phyloP scores from a whole-genome alignment of 2,329 filamentous ascomycete species.

The Thielaviopsis punctulata region DNA sequence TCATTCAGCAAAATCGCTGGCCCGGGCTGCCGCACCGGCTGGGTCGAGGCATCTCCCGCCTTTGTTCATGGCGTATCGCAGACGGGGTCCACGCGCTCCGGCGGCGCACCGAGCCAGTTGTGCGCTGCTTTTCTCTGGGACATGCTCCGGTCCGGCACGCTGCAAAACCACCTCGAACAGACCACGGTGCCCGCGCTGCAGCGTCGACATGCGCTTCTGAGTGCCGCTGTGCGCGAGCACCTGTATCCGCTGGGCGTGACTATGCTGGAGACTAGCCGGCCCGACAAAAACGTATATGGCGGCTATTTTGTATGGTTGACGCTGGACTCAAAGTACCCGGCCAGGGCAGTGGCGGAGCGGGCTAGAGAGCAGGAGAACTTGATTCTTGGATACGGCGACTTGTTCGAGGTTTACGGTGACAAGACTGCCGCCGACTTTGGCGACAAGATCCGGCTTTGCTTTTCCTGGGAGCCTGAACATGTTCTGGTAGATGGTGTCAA shows the following conservation, averaged over 20 bases:
- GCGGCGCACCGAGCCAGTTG: conserved; percentile 41
- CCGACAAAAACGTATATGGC: conserved; percentile 38
- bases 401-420: conserved; percentile 52
- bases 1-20: conserved; percentile 79
- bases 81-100: conserved; percentile 36
- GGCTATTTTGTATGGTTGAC: conserved; percentile 78
- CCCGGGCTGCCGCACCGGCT: conserved; percentile 73
- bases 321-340: conserved; percentile 34
- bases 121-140: conserved; percentile 33
- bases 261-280: conserved; percentile 22
- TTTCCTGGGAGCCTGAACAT: conserved; percentile 53
- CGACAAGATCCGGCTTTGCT: conserved; percentile 47
- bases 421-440: conserved; percentile 36
- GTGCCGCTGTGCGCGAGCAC: conserved; percentile 38
- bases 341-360: conserved; percentile 36
- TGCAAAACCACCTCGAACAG: conserved; percentile 27
- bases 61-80: conserved; percentile 34
- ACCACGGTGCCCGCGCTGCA: conserved; percentile 28
- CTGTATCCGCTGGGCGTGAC: conserved; percentile 45
- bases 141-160: conserved; percentile 26
- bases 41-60: conserved; percentile 54
- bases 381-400: conserved; percentile 47
- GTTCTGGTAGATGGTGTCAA: conserved; percentile 49
- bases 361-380: conserved; percentile 48
- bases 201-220: conserved; percentile 32